Conservation (phyloP, 129 eudicot genomes). For the Helianthus annuus region DNA sequence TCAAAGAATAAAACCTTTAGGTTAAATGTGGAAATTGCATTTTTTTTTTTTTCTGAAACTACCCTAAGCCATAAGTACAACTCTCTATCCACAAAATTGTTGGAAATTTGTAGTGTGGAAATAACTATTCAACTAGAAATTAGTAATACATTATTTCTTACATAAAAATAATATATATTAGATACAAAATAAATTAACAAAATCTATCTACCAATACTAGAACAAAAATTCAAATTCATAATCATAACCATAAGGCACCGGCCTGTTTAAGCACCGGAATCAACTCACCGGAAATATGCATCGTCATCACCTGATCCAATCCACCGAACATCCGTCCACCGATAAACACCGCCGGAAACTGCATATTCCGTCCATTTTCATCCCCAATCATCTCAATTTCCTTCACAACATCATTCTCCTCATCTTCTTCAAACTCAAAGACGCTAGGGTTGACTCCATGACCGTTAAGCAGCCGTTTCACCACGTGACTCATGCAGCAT, state of each 20-base stretch:
- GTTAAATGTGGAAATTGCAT: too few species aligned
- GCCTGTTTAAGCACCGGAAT: slow-evolving; percentile 64
- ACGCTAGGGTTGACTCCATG: slow-evolving; percentile 72
- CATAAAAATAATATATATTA: slow-evolving; percentile 13
- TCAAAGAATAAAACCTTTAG: too few species aligned
- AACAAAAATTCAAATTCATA: too few species aligned
- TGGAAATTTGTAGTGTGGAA: too few species aligned
- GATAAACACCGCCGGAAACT: slow-evolving; percentile 81
- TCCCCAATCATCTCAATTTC: slow-evolving; percentile 36
- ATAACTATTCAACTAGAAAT: too few species aligned
- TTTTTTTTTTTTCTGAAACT: too few species aligned
- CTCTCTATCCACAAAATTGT: too few species aligned
- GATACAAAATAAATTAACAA: not conserved
- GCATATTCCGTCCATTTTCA: slow-evolving; percentile 20
- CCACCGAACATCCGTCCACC: slow-evolving; percentile 77
- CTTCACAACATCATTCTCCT: slow-evolving; percentile 34
- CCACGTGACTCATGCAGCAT: slow-evolving; percentile 84
- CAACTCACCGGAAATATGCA: slow-evolving; percentile 81
- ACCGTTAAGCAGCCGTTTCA: slow-evolving; percentile 52
- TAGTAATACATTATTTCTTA: not conserved
- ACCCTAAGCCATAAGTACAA: too few species aligned
- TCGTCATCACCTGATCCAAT: slow-evolving; percentile 67
- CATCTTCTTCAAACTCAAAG: slow-evolving; percentile 61
- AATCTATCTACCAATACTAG: too few species aligned
- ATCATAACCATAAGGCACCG: slow-evolving; percentile 70